Evolutionary conservation across 2,329 filamentous ascomycete genomes (phyloP).

Genomic region (Polytolypa hystricis): DNA sequence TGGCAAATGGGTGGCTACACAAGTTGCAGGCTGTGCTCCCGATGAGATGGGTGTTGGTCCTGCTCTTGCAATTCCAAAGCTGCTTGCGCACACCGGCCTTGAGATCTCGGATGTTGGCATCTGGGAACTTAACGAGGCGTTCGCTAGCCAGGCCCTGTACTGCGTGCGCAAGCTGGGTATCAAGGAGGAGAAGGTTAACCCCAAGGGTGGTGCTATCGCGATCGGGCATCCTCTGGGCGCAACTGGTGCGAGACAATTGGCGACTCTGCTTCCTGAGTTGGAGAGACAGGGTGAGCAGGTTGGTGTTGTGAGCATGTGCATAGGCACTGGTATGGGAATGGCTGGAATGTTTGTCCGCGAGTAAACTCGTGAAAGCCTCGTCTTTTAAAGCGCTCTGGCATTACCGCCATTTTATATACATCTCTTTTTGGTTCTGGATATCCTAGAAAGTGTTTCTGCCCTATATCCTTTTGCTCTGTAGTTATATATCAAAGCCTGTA

Average conservation of each 20-base stretch:
- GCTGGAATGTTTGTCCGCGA: constrained; percentile 56
- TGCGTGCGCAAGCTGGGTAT: constrained; percentile 53
- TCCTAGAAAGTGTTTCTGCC: too few species aligned
- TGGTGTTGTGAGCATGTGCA: constrained; percentile 85
- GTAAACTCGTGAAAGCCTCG: constrained; percentile 26
- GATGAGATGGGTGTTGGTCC: constrained; percentile 94
- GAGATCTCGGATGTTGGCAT: constrained; percentile 59
- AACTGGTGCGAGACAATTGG: constrained; percentile 71
- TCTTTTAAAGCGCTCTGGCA: too few species aligned
- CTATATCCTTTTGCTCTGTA: too few species aligned
- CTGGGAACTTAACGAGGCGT: constrained; percentile 90
- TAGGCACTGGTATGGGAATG: constrained; percentile 73
- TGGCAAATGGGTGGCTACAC: constrained; percentile 69
- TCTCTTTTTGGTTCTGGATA: neutral
- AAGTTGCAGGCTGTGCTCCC: constrained; percentile 66
- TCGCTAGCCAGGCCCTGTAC: constrained; percentile 54
- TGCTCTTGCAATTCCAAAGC: constrained; percentile 71
- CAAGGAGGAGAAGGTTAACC: constrained; percentile 65
- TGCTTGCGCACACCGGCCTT: constrained; percentile 60
- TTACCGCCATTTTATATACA: neutral
- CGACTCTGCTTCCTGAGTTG: constrained; percentile 61
- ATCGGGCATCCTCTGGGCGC: constrained; percentile 84
- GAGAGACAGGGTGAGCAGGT: constrained; percentile 57
- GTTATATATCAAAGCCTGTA: too few species aligned
- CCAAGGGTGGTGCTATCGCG: constrained; percentile 89